phyloP scores from a whole-genome alignment of 148 eudicot species.

The Arbutus unedo region DNA sequence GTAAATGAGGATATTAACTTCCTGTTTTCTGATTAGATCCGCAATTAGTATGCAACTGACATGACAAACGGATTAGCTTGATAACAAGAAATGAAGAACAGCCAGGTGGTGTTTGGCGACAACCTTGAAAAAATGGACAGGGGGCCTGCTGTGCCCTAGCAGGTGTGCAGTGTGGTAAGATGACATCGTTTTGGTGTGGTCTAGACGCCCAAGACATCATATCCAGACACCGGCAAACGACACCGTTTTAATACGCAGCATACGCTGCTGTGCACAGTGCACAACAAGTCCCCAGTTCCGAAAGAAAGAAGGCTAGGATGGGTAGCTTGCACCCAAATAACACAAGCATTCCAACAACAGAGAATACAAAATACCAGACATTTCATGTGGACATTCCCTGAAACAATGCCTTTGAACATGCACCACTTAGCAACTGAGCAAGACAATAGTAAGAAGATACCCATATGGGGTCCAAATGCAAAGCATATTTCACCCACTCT shows the following conservation, averaged over 20 bases:
- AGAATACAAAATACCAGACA: background rate
- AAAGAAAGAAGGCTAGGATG: background rate
- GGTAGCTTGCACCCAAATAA: background rate
- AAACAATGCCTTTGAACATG: background rate
- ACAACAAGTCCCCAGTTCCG: no score
- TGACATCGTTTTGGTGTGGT: no score
- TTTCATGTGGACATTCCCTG: slow-evolving; percentile 12
- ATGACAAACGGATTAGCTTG: background rate
- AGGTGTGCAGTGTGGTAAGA: no score
- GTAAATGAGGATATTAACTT: background rate
- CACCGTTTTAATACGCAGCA: no score
- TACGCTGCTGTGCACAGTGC: no score
- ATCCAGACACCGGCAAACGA: no score
- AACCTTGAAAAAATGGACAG: no score
- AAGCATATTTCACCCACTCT: background rate
- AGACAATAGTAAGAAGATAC: background rate
- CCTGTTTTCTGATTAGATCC: background rate
- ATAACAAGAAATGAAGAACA: background rate
- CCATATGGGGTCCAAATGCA: slow-evolving; percentile 16
- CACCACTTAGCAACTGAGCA: slow-evolving; percentile 11
- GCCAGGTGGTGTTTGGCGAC: background rate
- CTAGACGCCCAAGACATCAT: no score
- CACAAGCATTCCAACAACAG: background rate
- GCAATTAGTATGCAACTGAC: background rate
- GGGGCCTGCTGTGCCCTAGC: no score